Evolutionary conservation across 352 stramenopile genomes (phyloP), one percentile per base, ranked within the genome.

Genomic region (Phytophthora citrophthora): DNA sequence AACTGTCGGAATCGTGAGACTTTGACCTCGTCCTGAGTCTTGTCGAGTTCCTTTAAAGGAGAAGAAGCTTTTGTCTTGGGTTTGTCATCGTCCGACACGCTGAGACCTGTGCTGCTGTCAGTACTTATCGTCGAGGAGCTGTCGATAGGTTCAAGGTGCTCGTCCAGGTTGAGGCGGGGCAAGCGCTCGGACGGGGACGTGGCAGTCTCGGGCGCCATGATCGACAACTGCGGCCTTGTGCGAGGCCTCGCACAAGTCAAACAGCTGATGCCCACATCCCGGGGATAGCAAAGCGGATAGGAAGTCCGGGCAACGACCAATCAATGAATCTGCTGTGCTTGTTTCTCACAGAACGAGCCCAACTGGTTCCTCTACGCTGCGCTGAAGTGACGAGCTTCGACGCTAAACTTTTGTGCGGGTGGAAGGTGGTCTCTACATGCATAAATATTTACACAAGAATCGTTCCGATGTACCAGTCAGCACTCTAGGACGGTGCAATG

Each of bases 1-100:
- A 90, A 68, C 52, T 86, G 81, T 44, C 77, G 53, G 29, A 31
- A 27, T 39, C 45, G 66, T 0, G 81, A 83, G 4, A 76, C 16
- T 43, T 23, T 16, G 0, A 16, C 1, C 0, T 49, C 44, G n/a
- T 73, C 63, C 3, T 63, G 31, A 3, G 12, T 13, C 54, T 54
- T 59, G 9, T 63, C 23, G 23, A 47, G 18, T 26, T 64, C 52
- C 6, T 60, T 64, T 0, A 32, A 8, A 15, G 51, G 50, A 36
- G 54, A 55, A 16, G 53, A 46, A 9, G 29, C 62, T 44, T 58
- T 60, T 13, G 26, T 49, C 41, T 59, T 69, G 27, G 5, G n/a
- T 36, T 61, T 55, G 43, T 13, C 44, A 23, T 39, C 49, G 38
- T 54, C 46, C 34, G 56, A 51, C 8, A 52, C 60, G 49, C 27